Evolutionary conservation across 164 flowering plant species (phyloP).

Genomic region (Stephania yunnanensis): DNA sequence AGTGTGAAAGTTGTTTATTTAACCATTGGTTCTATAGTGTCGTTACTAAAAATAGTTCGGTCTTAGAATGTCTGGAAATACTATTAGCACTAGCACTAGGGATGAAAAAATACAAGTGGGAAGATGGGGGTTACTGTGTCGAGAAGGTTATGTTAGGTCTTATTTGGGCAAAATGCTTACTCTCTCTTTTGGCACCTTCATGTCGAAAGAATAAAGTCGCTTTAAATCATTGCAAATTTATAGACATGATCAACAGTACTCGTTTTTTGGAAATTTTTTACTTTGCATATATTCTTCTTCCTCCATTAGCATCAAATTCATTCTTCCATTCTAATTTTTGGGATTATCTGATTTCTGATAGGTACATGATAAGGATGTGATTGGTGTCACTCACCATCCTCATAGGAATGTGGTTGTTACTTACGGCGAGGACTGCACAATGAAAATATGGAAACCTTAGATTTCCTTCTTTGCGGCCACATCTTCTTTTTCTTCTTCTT

Average conservation of each 20-base stretch:
- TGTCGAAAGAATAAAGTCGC: too few species aligned
- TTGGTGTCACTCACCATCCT: conserved; percentile 94
- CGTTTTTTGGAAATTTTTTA: background rate
- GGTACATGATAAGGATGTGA: conserved; percentile 96
- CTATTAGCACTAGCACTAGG: too few species aligned
- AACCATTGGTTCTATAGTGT: too few species aligned
- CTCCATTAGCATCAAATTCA: background rate
- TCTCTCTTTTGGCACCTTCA: too few species aligned
- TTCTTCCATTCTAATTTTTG: background rate
- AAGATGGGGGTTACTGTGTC: too few species aligned
- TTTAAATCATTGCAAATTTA: too few species aligned
- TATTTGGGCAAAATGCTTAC: too few species aligned
- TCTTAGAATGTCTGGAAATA: too few species aligned
- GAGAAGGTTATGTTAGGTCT: too few species aligned
- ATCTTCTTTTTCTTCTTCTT: background rate
- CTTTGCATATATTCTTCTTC: background rate
- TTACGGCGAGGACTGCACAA: conserved; percentile 68
- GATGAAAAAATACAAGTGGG: too few species aligned
- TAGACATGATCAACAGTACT: background rate
- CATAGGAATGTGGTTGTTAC: conserved; percentile 82
- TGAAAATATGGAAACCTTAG: conserved; percentile 92
- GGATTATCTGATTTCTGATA: conserved; percentile 20
- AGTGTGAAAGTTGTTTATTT: too few species aligned
- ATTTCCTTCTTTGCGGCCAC: background rate
- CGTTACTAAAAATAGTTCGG: too few species aligned